These are phyloP conservation scores for Pythium guiyangense DNA, from an alignment of 352 stramenopile species.

Conservation along the genomic window DNA sequence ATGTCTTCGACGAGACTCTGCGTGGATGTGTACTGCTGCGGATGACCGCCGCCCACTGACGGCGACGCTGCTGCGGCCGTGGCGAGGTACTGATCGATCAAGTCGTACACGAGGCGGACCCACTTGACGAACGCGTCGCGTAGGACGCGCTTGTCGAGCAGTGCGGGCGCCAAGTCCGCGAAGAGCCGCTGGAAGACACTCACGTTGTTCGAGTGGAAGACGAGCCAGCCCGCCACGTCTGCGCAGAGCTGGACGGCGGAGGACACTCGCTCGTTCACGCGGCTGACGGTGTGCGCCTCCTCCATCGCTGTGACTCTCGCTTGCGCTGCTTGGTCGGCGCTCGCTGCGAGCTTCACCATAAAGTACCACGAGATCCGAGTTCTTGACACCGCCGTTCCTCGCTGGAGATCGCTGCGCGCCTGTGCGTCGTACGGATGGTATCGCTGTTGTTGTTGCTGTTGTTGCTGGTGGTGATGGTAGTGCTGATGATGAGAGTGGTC, in stretches of 20 bases:
- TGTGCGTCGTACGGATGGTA: constrained; percentile 1
- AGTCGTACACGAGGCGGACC: constrained; percentile 21
- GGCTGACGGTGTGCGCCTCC: not conserved
- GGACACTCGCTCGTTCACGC: constrained; percentile 4
- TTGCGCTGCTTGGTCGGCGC: not conserved
- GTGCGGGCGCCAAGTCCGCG: constrained; percentile 12
- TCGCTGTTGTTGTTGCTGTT: constrained; percentile 3
- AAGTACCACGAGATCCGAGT: constrained; percentile 22
- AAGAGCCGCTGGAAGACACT: constrained; percentile 22
- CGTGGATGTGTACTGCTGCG: constrained; percentile 8
- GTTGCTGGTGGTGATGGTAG: not conserved
- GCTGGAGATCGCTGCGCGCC: not conserved
- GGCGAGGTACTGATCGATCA: constrained; percentile 21
- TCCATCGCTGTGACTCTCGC: not conserved
- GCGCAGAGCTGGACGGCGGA: constrained; percentile 20
- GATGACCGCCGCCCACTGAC: not conserved
- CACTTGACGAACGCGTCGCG: constrained; percentile 24
- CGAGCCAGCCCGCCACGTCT: constrained; percentile 23
- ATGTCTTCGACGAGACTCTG: constrained; percentile 30
- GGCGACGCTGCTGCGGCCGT: constrained; percentile 2
- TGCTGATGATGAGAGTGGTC: no score
- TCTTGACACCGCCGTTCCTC: not conserved
- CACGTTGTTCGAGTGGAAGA: constrained; percentile 25
- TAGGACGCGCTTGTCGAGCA: constrained; percentile 28
- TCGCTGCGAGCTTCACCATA: constrained; percentile 11